These are phyloP conservation scores for Trypanosoma platydactyli DNA, from an alignment of 208 protist species.

Conservation along the genomic window DNA sequence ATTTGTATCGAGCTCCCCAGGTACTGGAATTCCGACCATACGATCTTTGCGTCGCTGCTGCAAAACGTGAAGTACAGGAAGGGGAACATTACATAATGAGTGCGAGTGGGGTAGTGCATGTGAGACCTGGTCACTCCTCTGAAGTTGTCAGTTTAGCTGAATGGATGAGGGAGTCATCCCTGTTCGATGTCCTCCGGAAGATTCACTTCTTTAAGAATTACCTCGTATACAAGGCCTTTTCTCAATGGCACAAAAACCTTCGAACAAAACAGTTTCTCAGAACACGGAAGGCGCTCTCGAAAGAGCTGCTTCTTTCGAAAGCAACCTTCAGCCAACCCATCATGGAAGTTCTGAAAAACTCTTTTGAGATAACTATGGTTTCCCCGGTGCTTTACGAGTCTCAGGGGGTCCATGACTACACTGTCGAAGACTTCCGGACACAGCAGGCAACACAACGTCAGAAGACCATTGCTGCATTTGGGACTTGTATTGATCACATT, in stretches of 20 bases:
- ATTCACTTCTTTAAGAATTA: constrained; percentile 94
- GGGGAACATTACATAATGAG: constrained; percentile 94
- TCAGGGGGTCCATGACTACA: constrained; percentile 88
- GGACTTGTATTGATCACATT: constrained; percentile 66
- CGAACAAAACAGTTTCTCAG: constrained; percentile 74
- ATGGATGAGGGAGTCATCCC: constrained; percentile 90
- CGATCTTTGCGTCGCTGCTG: constrained; percentile 82
- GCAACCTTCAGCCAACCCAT: constrained; percentile 78
- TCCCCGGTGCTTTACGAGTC: constrained; percentile 80
- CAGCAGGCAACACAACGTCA: constrained; percentile 77
- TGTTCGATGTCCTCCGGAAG: constrained; percentile 92
- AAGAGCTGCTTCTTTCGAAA: constrained; percentile 86
- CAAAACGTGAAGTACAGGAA: constrained; percentile 63
- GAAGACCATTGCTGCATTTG: constrained; percentile 53
- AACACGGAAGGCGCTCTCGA: constrained; percentile 61
- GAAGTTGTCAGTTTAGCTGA: constrained; percentile 92
- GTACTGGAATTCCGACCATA: constrained; percentile 92
- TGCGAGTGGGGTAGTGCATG: constrained; percentile 92
- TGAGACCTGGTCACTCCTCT: constrained; percentile 82
- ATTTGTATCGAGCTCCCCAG: constrained; percentile 78
- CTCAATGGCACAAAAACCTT: constrained; percentile 76
- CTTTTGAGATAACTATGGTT: constrained; percentile 74
- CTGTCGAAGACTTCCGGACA: constrained; percentile 80
- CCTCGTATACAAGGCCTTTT: constrained; percentile 90
- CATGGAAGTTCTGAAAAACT: constrained; percentile 78